phyloP scores from a whole-genome alignment of 257 asterid genomes.

The Ballota nigra region DNA sequence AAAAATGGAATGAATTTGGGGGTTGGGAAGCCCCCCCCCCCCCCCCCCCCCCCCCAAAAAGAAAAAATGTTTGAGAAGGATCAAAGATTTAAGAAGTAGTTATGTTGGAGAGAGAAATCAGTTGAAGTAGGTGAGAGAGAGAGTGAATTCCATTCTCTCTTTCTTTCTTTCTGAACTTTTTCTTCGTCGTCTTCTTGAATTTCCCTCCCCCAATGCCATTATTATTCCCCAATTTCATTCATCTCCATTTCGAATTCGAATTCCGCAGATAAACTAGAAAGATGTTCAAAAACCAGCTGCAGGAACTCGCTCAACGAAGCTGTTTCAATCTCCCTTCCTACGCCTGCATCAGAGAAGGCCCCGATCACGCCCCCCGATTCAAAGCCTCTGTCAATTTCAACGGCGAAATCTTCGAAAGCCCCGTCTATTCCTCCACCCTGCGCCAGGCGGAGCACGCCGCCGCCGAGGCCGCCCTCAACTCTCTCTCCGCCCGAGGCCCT shows the following conservation, averaged over 20 bases:
- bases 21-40: too few species aligned
- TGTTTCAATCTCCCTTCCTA: slow-evolving; percentile 54
- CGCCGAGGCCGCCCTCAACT: slow-evolving; percentile 52
- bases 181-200: too few species aligned
- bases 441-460: slow-evolving; percentile 63
- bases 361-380: slow-evolving; percentile 57
- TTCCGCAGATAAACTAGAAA: background rate
- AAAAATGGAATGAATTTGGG: background rate
- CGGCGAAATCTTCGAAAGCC: slow-evolving; percentile 41
- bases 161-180: background rate
- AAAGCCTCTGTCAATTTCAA: slow-evolving; percentile 50
- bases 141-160: background rate
- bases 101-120: slow-evolving; percentile 18
- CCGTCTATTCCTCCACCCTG: slow-evolving; percentile 36
- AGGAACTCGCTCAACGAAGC: slow-evolving; percentile 50
- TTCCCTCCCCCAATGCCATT: too few species aligned
- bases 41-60: too few species aligned
- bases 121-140: slow-evolving; percentile 25
- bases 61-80: background rate
- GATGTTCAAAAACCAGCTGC: slow-evolving; percentile 57
- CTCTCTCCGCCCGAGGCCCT: slow-evolving; percentile 50
- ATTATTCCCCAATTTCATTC: too few species aligned
- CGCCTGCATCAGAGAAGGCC: slow-evolving; percentile 44
- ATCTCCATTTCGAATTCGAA: background rate
- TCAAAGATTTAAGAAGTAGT: background rate